Base-by-base conservation (phyloP, 176 grass and related monocot genomes). In the Raddia distichophylla region DNA sequence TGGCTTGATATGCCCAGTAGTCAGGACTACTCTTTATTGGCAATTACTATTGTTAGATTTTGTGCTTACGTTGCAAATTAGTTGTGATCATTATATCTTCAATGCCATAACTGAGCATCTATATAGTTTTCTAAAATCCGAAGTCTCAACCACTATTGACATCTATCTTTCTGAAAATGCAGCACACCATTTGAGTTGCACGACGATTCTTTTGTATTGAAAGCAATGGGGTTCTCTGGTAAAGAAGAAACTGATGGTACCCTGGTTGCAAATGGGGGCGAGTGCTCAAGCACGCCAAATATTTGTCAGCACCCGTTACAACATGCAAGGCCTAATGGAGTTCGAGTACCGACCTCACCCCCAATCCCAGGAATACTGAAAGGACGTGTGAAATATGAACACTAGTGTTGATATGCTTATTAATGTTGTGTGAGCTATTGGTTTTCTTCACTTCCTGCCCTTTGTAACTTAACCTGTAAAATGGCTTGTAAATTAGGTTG, bases 131-230 rank as follows among this genome's bases (percentile, higher is more conserved):
- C 70, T 55, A 45, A 63, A 12, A 49, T 15, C 22, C 77, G 4
- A 44, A 33, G 76, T n/a, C 5, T 46, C 32, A 73, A 79, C 33
- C 51, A 52, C 58, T 78, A 10, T 58, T 85, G 66, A 85, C 83
- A 44, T n/a, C 5, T 70, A 35, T 66, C 54, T 71, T 82, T 86
- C 27, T 77, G n/a, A 85, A 85, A 82, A 82, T 86, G 84, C 82
- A 98, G 96, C 67, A 98, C 96, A 33, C 96, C 96, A 8, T 98
- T 95, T 59, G 91, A 95, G 82, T 84, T 98, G 71, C 96, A 95
- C 17, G 96, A 98, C 75, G 96, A 98, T 91, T 89, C 90, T 5
- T 95, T 89, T 86, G 91, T 98, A 43, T 64, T 98, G 55, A 93
- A 98, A 88, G 96, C 90, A 89, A 93, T 98, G 96, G 87, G 93